A percentile compares a stretch with the other conserved stretches of the same genome.
phyloP scores from a whole-genome alignment of 1,284 basidiomycete species.

The Ustilago hordei region DNA sequence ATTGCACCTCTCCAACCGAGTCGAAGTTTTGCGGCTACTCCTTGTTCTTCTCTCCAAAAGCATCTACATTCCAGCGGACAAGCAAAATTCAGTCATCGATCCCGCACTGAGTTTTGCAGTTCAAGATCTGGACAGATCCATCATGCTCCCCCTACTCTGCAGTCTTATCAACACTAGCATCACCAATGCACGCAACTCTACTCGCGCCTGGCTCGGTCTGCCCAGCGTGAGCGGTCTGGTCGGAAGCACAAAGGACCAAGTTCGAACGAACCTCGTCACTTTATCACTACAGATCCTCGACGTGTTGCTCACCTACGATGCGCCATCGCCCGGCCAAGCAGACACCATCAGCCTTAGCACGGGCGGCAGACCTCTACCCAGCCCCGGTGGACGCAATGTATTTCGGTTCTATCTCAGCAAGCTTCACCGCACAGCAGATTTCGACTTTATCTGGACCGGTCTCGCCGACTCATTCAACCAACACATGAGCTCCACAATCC shows the following conservation, averaged over 20 bases:
- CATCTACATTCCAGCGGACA: slow-evolving; percentile 58
- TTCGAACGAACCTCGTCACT: slow-evolving; percentile 41
- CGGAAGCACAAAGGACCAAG: slow-evolving; percentile 44
- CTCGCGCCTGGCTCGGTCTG: slow-evolving; percentile 38
- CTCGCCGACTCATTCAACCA: slow-evolving; percentile 40
- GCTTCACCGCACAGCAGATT: slow-evolving; percentile 64
- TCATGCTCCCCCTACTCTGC: slow-evolving; percentile 64
- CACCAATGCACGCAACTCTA: slow-evolving; percentile 49
- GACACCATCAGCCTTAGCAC: slow-evolving; percentile 43
- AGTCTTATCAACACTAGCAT: slow-evolving; percentile 63
- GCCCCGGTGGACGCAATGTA: slow-evolving; percentile 48
- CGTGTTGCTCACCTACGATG: slow-evolving; percentile 59
- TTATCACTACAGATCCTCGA: slow-evolving; percentile 60
- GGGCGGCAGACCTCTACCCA: slow-evolving; percentile 24
- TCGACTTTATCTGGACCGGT: slow-evolving; percentile 55
- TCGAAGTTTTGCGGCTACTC: slow-evolving; percentile 62
- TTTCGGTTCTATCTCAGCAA: slow-evolving; percentile 66
- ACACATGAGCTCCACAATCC: slow-evolving; percentile 40
- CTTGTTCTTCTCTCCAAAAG: slow-evolving; percentile 64
- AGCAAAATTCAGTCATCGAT: slow-evolving; percentile 30
- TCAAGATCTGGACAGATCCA: slow-evolving; percentile 47
- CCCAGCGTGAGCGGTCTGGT: slow-evolving; percentile 35
- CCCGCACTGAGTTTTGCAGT: slow-evolving; percentile 51
- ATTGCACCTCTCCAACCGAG: slow-evolving; percentile 56
- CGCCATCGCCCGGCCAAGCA: slow-evolving; percentile 26